Conservation (phyloP, 192 early-diverging fungal species). For the Coemansia sp. region DNA sequence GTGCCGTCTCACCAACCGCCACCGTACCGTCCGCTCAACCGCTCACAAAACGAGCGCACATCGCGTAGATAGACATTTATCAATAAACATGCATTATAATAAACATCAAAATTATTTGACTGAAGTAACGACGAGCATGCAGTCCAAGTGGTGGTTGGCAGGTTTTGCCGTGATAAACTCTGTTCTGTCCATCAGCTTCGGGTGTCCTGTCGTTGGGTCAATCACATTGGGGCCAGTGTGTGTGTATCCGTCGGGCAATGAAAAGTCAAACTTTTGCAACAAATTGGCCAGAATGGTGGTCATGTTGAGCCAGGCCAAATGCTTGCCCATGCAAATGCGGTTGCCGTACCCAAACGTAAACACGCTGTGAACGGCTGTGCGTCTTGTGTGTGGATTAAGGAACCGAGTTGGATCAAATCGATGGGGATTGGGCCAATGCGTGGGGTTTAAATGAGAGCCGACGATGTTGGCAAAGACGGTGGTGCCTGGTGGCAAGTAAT, state of each 20-base stretch:
- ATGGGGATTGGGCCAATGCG: slow-evolving; percentile 20
- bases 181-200: slow-evolving; percentile 24
- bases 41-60: not conserved
- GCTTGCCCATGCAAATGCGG: slow-evolving; percentile 36
- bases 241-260: slow-evolving; percentile 8
- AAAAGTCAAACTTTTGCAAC: slow-evolving; percentile 24
- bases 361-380: slow-evolving; percentile 19
- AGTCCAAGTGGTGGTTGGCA: slow-evolving; percentile 22
- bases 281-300: slow-evolving; percentile 28
- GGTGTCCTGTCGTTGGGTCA: slow-evolving; percentile 12
- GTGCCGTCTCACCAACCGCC: slow-evolving; percentile 22
- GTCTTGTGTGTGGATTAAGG: not conserved
- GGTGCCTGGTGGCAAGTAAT: slow-evolving; percentile 22
- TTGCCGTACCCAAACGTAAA: slow-evolving; percentile 38
- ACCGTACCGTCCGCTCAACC: slow-evolving; percentile 26
- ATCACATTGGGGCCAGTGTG: slow-evolving; percentile 10
- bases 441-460: slow-evolving; percentile 16
- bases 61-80: not conserved
- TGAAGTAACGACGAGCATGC: slow-evolving; percentile 16
- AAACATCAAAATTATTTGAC: not conserved
- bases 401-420: slow-evolving; percentile 21
- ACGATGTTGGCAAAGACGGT: slow-evolving; percentile 24
- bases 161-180: slow-evolving; percentile 24
- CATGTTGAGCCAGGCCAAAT: slow-evolving; percentile 39
- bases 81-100: not conserved